phyloP scores from a whole-genome alignment of 2,329 filamentous ascomycete genomes.

The Ascochyta rabiei region DNA sequence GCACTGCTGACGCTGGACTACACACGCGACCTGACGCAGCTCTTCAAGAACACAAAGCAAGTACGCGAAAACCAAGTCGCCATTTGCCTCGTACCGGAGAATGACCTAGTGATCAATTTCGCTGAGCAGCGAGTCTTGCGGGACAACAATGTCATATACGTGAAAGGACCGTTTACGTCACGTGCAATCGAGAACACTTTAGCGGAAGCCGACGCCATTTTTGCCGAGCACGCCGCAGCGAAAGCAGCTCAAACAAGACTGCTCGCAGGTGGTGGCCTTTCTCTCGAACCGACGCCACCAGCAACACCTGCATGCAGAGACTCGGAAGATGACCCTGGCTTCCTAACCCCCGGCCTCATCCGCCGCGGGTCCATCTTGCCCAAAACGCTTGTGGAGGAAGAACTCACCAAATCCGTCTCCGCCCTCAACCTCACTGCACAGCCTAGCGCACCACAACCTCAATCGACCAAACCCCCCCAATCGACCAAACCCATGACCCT shows the following conservation, averaged over 20 bases:
- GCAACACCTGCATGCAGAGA: background rate
- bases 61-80: constrained; percentile 27
- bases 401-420: constrained; percentile 19
- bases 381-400: constrained; percentile 8
- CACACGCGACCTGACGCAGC: constrained; percentile 22
- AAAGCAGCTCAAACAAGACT: background rate
- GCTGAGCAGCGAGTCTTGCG: constrained; percentile 16
- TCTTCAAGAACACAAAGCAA: constrained; percentile 20
- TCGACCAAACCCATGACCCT: constrained; percentile 37
- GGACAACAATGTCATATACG: constrained; percentile 31
- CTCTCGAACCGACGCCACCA: constrained; percentile 1
- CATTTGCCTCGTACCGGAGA: constrained; percentile 39
- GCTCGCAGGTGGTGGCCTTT: background rate
- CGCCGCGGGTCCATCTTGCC: constrained; percentile 15
- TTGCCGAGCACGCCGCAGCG: constrained; percentile 11
- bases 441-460: background rate
- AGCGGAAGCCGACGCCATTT: constrained; percentile 19
- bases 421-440: constrained; percentile 10
- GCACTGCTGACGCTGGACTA: constrained; percentile 37
- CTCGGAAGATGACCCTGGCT: background rate
- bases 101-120: constrained; percentile 25
- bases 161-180: constrained; percentile 37
- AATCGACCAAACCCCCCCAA: constrained; percentile 18
- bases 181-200: constrained; percentile 23
- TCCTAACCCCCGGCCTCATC: background rate